phyloP scores from a whole-genome alignment of 163 green algal species.

The Chlamydomonas reinhardtii region DNA sequence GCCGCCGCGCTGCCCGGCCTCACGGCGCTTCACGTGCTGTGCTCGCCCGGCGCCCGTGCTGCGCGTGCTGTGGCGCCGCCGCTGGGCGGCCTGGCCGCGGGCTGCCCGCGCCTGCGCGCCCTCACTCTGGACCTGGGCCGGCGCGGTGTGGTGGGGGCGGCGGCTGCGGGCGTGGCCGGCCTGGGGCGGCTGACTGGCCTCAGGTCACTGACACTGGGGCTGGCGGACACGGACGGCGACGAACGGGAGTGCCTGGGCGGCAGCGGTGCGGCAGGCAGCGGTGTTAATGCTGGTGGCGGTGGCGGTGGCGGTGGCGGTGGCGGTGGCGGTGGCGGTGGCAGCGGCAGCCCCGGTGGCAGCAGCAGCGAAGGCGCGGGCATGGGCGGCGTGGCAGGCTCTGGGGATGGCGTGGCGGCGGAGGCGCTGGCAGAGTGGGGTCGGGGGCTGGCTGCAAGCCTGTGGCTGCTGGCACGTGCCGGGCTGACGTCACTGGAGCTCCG shows the following conservation, averaged over 20 bases:
- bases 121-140: slow-evolving; percentile 19
- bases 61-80: neutral
- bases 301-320: neutral
- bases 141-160: neutral
- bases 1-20: slow-evolving; percentile 5
- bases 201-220: neutral
- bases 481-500: slow-evolving; percentile 23
- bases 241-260: neutral
- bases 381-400: neutral
- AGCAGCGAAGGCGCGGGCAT: neutral
- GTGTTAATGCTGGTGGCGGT: too few species aligned
- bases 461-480: neutral
- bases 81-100: neutral
- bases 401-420: too few species aligned
- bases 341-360: neutral
- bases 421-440: neutral
- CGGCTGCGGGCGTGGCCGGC: neutral
- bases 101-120: slow-evolving; percentile 7
- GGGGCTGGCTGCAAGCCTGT: slow-evolving; percentile 19
- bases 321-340: neutral
- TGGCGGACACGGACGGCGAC: slow-evolving; percentile 1
- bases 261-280: neutral
- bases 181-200: slow-evolving; percentile 19
- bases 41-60: neutral
- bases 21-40: slow-evolving; percentile 9